Conservation (phyloP, 2,329 filamentous ascomycete genomes). For the Pyricularia sp. region DNA sequence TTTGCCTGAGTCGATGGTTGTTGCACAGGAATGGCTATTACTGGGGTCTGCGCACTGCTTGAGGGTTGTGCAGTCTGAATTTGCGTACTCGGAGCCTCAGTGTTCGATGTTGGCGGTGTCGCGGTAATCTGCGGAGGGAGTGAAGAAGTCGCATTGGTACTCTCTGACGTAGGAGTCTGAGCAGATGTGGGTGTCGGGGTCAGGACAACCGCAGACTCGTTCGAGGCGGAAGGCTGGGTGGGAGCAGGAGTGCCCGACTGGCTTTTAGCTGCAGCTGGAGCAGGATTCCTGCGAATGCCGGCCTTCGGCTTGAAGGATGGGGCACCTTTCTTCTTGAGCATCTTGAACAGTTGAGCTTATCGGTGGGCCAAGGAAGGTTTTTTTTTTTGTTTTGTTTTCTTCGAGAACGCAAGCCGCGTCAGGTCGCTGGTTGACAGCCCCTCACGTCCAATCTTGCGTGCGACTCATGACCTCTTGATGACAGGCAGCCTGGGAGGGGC, state of each 20-base stretch:
- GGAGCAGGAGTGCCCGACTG: constrained; percentile 10
- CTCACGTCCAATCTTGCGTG: neutral
- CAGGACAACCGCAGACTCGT: neutral
- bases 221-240: neutral
- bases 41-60: neutral
- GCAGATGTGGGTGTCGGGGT: constrained; percentile 1
- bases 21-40: neutral
- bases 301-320: constrained; percentile 60
- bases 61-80: neutral
- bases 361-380: neutral
- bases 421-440: neutral
- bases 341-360: constrained; percentile 12
- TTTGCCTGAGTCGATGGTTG: neutral
- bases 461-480: neutral
- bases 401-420: neutral
- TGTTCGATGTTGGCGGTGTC: neutral
- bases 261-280: constrained; percentile 13
- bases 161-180: neutral
- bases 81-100: neutral
- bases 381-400: neutral
- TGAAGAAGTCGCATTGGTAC: constrained; percentile 4
- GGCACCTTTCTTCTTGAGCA: constrained; percentile 55
- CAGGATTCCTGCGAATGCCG: constrained; percentile 36
- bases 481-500: neutral
- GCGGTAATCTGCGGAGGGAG: neutral